Percentiles rank a stretch among this genome's conserved stretches.
These are phyloP conservation scores for Citrus unshiu DNA, from an alignment of 345 rosid genomes.

Conservation along the genomic window DNA sequence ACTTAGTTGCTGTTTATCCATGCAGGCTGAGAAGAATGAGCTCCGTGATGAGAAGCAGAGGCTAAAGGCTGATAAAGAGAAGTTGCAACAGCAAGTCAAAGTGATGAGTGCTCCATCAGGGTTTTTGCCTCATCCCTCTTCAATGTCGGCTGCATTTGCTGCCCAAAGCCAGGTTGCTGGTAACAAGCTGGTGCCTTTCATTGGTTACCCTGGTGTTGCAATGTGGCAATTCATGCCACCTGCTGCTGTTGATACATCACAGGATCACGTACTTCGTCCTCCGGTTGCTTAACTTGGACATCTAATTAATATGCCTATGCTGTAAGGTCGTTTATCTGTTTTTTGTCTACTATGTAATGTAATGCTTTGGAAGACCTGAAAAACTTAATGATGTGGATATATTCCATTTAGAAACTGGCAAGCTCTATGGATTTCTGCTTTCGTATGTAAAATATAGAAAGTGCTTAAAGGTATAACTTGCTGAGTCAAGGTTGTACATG, in stretches of 20 bases:
- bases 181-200: slow-evolving; percentile 20
- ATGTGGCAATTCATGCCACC: slow-evolving; percentile 30
- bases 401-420: not conserved
- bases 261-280: slow-evolving; percentile 18
- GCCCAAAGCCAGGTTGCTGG: slow-evolving; percentile 17
- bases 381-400: slow-evolving; percentile 5
- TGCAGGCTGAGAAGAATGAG: slow-evolving; percentile 53
- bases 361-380: not conserved
- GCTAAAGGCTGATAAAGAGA: slow-evolving; percentile 26
- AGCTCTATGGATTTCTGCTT: not conserved
- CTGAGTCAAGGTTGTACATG: not conserved
- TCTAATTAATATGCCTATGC: slow-evolving; percentile 5
- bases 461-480: slow-evolving; percentile 1
- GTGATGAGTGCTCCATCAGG: slow-evolving; percentile 11
- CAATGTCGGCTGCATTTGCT: slow-evolving; percentile 7
- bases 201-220: slow-evolving; percentile 19
- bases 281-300: slow-evolving; percentile 19
- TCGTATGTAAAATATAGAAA: not conserved
- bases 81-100: slow-evolving; percentile 19
- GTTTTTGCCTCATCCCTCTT: slow-evolving; percentile 7
- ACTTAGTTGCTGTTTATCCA: not conserved
- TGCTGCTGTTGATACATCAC: slow-evolving; percentile 21
- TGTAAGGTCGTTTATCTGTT: not conserved
- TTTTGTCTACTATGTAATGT: not conserved
- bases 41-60: slow-evolving; percentile 54